Percentiles rank a stretch among this genome's conserved stretches.
Conservation (phyloP, 2,329 filamentous ascomycete species). For the Plectosphaerella plurivora region DNA sequence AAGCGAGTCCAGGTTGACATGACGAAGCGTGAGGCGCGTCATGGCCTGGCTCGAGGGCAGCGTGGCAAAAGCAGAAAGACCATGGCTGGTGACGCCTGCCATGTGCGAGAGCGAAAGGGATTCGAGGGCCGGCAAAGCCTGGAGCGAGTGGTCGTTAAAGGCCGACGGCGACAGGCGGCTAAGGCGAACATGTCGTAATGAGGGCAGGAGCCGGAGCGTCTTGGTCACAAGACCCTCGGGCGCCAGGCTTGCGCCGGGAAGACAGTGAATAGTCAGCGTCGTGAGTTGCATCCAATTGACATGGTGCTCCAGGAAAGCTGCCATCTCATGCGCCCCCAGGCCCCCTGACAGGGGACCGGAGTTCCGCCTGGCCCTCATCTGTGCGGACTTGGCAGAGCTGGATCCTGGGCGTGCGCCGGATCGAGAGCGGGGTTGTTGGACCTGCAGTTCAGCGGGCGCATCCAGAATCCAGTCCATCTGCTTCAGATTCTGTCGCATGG, state of each 20-base stretch:
- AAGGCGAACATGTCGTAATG: slow-evolving; percentile 54
- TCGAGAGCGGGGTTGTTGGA: slow-evolving; percentile 19
- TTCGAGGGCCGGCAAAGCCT: slow-evolving; percentile 49
- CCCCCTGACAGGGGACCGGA: slow-evolving; percentile 24
- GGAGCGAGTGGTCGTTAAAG: slow-evolving; percentile 52
- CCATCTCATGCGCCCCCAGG: slow-evolving; percentile 35
- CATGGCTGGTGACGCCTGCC: slow-evolving; percentile 49
- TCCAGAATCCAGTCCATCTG: slow-evolving; percentile 58
- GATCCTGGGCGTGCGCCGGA: slow-evolving; percentile 9
- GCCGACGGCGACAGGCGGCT: slow-evolving; percentile 50
- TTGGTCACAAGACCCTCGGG: slow-evolving; percentile 48
- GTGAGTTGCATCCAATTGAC: slow-evolving; percentile 50
- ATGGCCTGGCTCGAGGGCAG: slow-evolving; percentile 40
- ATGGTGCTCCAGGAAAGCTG: slow-evolving; percentile 47
- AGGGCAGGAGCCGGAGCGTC: slow-evolving; percentile 45
- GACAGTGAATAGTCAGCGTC: slow-evolving; percentile 55
- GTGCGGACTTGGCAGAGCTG: slow-evolving; percentile 7
- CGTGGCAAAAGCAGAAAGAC: slow-evolving; percentile 54
- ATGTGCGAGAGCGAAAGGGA: slow-evolving; percentile 53
- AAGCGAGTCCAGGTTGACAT: slow-evolving; percentile 52
- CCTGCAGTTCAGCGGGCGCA: slow-evolving; percentile 24
- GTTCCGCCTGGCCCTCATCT: slow-evolving; percentile 2
- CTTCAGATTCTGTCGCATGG: slow-evolving; percentile 49
- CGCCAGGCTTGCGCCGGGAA: slow-evolving; percentile 48
- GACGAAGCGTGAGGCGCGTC: slow-evolving; percentile 47